These are phyloP conservation scores for Neofusicoccum ribis DNA, from an alignment of 2,329 filamentous ascomycete genomes.

Conservation along the genomic window DNA sequence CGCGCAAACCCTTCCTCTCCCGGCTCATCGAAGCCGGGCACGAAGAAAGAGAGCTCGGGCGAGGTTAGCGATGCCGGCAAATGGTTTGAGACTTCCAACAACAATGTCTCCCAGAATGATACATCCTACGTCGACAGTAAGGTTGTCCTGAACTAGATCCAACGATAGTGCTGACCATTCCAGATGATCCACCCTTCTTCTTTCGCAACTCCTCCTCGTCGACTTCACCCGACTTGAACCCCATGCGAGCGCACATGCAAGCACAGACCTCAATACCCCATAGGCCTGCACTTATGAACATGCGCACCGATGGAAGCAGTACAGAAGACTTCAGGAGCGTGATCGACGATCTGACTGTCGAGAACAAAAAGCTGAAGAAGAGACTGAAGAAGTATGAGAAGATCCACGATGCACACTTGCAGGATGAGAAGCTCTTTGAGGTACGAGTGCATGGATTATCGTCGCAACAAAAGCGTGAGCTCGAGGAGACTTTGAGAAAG, in stretches of 20 bases:
- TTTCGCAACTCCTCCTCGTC: constrained; percentile 48
- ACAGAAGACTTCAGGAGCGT: constrained; percentile 77
- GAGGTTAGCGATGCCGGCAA: constrained; percentile 54
- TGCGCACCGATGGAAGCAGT: constrained; percentile 53
- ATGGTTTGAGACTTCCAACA: constrained; percentile 56
- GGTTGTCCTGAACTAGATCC: constrained; percentile 21
- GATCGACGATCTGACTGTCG: constrained; percentile 83
- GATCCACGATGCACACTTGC: constrained; percentile 64
- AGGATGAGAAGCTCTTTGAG: constrained; percentile 79
- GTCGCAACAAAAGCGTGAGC: constrained; percentile 70
- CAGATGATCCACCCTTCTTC: constrained; percentile 47
- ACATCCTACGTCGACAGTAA: constrained; percentile 11
- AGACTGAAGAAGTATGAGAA: constrained; percentile 71
- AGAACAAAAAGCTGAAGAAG: constrained; percentile 77
- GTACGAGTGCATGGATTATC: constrained; percentile 75
- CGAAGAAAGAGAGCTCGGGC: constrained; percentile 46
- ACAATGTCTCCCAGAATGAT: constrained; percentile 42
- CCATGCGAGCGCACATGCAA: constrained; percentile 20
- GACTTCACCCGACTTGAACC: constrained; percentile 40
- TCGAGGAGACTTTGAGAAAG: constrained; percentile 71
- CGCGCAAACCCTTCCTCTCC: constrained; percentile 43
- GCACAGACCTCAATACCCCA: constrained; percentile 25
- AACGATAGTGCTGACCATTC: neutral
- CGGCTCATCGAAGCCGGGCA: constrained; percentile 33
- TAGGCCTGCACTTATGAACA: constrained; percentile 40